Evolutionary conservation across 2,329 filamentous ascomycete genomes (phyloP).

Genomic region (Xylaria hypoxylon): DNA sequence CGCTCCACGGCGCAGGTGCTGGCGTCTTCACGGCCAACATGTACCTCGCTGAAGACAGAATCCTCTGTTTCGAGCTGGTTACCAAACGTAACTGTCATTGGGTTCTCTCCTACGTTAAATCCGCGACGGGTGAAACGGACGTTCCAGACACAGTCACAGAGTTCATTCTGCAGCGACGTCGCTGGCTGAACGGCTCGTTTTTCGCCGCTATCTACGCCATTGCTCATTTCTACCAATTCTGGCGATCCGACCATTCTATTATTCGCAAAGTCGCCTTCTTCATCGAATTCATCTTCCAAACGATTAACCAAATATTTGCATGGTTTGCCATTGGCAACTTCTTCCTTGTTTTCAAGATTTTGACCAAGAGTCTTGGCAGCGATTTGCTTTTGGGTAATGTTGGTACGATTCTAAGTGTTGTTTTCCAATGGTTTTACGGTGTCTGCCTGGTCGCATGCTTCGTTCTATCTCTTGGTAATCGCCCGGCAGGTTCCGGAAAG

Average conservation of each 20-base stretch:
- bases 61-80: conserved; percentile 97
- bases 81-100: conserved; percentile 97
- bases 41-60: conserved; percentile 91
- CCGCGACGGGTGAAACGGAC: conserved; percentile 94
- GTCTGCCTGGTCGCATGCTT: conserved; percentile 94
- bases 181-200: conserved; percentile 98
- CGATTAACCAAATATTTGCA: conserved; percentile 95
- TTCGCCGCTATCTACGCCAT: conserved; percentile 97
- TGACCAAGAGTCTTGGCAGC: conserved; percentile 85
- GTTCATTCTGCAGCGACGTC: conserved; percentile 92
- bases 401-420: conserved; percentile 83
- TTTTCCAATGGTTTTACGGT: conserved; percentile 97
- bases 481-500: conserved; percentile 91
- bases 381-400: conserved; percentile 76
- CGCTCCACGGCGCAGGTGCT: conserved; percentile 92
- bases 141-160: conserved; percentile 95
- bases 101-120: conserved; percentile 99
- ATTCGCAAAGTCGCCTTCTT: conserved; percentile 90
- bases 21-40: conserved; percentile 98
- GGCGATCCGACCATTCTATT: conserved; percentile 89
- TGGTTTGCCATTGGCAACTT: conserved; percentile 99
- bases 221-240: conserved; percentile 95
- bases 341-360: conserved; percentile 97
- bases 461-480: conserved; percentile 91
- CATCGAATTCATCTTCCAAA: conserved; percentile 94